Conservation (phyloP, 305 asterid species). For the Stenogyne calaminthoides region DNA sequence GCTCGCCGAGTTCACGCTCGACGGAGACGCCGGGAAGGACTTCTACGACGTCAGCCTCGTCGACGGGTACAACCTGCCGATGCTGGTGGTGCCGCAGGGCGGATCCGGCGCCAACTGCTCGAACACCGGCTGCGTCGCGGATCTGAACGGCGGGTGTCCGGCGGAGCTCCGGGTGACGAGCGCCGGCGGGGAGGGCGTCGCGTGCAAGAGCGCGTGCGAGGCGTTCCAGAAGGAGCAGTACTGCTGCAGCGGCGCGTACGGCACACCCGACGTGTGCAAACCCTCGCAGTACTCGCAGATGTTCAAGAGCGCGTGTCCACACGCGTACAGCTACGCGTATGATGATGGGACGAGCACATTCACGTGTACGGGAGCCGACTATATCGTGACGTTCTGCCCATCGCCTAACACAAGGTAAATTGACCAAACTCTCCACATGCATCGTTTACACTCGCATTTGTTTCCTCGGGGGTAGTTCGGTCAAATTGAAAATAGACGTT, state of each 20-base stretch:
- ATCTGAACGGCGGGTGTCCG: conserved; percentile 52
- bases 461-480: conserved; percentile 2
- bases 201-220: conserved; percentile 68
- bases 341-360: conserved; percentile 61
- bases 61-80: conserved; percentile 62
- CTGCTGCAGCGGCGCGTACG: conserved; percentile 62
- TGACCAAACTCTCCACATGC: conserved; percentile 10
- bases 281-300: conserved; percentile 50
- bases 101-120: conserved; percentile 45
- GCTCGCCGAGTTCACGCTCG: conserved; percentile 56
- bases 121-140: conserved; percentile 47
- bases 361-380: conserved; percentile 61
- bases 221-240: conserved; percentile 50
- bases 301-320: conserved; percentile 59
- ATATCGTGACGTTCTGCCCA: conserved; percentile 76
- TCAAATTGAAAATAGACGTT: conserved; percentile 18
- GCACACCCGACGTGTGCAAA: conserved; percentile 48
- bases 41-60: conserved; percentile 64
- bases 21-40: conserved; percentile 53
- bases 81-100: conserved; percentile 60
- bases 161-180: conserved; percentile 45
- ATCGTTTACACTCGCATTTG: no score
- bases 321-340: conserved; percentile 59
- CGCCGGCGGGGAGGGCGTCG: conserved; percentile 41
- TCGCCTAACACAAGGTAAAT: conserved; percentile 77